A percentile compares a stretch with the other conserved stretches of the same genome.
Evolutionary conservation across 495 filamentous ascomycete species (phyloP).

Genomic region (Annulohypoxylon moriforme): DNA sequence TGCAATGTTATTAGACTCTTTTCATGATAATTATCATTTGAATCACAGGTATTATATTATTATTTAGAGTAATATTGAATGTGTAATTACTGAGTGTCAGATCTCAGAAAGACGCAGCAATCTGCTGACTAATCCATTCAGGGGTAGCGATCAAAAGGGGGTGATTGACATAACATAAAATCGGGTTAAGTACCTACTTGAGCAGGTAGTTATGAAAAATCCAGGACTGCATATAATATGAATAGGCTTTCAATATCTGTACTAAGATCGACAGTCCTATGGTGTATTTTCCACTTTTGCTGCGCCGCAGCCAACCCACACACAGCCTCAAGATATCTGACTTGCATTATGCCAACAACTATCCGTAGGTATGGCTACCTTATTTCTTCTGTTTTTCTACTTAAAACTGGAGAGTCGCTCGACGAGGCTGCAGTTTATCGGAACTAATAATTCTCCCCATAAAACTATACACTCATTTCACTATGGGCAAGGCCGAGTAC

Average conservation of each 20-base stretch:
- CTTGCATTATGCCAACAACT: not conserved
- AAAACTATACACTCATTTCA: not conserved
- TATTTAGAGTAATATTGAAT: not conserved
- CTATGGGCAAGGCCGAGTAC: not conserved
- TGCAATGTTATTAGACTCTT: too few relatives aligned
- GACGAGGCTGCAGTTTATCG: not conserved
- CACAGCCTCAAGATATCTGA: slow-evolving; percentile 20
- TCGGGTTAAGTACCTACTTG: not conserved
- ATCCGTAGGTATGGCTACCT: not conserved
- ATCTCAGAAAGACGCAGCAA: not conserved
- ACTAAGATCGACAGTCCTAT: slow-evolving; percentile 17
- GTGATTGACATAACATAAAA: not conserved
- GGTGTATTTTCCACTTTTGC: not conserved
- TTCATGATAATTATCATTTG: too few relatives aligned
- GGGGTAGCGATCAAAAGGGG: not conserved
- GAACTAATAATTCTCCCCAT: too few relatives aligned
- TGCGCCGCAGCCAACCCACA: not conserved
- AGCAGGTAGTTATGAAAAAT: not conserved
- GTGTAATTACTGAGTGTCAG: too few relatives aligned
- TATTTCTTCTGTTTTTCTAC: not conserved
- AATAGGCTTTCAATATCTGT: not conserved
- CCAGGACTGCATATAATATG: not conserved
- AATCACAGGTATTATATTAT: too few relatives aligned
- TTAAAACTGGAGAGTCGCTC: not conserved
- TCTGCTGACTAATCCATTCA: not conserved